These are phyloP conservation scores for Bimuria novae-zelandiae DNA, from an alignment of 2,329 filamentous ascomycete genomes.

Conservation along the genomic window DNA sequence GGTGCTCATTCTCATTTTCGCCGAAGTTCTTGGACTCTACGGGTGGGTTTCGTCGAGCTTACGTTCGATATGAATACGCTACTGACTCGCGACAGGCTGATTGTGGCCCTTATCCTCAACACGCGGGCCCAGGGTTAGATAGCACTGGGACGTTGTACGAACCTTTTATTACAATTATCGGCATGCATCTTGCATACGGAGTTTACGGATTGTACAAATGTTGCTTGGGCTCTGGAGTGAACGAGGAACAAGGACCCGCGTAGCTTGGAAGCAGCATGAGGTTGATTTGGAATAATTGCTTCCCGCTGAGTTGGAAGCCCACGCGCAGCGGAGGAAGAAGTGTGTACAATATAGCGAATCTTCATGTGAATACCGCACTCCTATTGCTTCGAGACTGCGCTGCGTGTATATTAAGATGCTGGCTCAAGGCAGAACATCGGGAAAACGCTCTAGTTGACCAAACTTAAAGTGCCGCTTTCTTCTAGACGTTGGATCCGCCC, in stretches of 20 bases:
- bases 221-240: too few species aligned
- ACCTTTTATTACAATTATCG: constrained; percentile 28
- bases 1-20: constrained; percentile 98
- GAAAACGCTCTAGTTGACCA: not conserved
- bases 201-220: constrained; percentile 21
- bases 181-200: constrained; percentile 28
- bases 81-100: constrained; percentile 64
- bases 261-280: too few species aligned
- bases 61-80: not conserved
- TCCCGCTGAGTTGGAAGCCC: too few species aligned
- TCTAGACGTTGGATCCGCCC: not conserved
- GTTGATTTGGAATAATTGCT: too few species aligned
- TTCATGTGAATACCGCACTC: too few species aligned
- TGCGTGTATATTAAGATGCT: not conserved
- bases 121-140: constrained; percentile 71
- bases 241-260: too few species aligned
- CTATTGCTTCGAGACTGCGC: too few species aligned
- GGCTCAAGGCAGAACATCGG: not conserved
- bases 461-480: not conserved
- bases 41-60: constrained; percentile 66
- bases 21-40: constrained; percentile 94
- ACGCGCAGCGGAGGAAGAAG: too few species aligned
- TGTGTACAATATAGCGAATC: not conserved
- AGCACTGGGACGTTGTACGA: constrained; percentile 30
- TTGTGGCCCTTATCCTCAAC: constrained; percentile 92